Conservation (phyloP, 192 early-diverging fungal species). For the Backusella tuberculispora region DNA sequence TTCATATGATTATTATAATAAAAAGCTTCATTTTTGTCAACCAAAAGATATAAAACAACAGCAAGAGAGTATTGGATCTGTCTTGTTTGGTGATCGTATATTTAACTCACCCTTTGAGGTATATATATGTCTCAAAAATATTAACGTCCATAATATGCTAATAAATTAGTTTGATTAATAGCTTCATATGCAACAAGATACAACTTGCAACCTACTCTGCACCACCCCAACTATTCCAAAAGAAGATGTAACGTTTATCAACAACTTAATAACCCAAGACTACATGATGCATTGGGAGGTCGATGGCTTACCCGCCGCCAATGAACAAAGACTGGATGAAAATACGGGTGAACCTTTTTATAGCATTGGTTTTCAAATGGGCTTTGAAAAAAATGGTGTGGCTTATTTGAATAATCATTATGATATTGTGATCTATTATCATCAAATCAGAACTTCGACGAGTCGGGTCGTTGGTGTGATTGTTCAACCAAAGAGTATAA, state of each 20-base stretch:
- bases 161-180: slow-evolving; percentile 25
- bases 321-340: slow-evolving; percentile 53
- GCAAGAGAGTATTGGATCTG: slow-evolving; percentile 86
- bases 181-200: slow-evolving; percentile 64
- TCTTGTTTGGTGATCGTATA: slow-evolving; percentile 96
- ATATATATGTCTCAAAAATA: slow-evolving; percentile 23
- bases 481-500: slow-evolving; percentile 70
- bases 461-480: slow-evolving; percentile 87
- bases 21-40: slow-evolving; percentile 83
- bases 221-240: slow-evolving; percentile 50
- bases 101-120: slow-evolving; percentile 82
- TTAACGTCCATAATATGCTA: neutral
- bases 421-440: slow-evolving; percentile 83
- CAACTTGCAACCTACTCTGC: slow-evolving; percentile 72
- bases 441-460: slow-evolving; percentile 63
- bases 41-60: slow-evolving; percentile 66
- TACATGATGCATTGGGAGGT: slow-evolving; percentile 86
- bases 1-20: slow-evolving; percentile 88
- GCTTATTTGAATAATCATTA: slow-evolving; percentile 86
- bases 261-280: slow-evolving; percentile 74
- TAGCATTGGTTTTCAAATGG: slow-evolving; percentile 82
- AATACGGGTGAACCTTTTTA: slow-evolving; percentile 58
- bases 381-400: slow-evolving; percentile 35
- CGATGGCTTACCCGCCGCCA: slow-evolving; percentile 90
- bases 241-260: slow-evolving; percentile 83